phyloP scores from a whole-genome alignment of 176 grass and related monocot genomes.

The Paspalum notatum region DNA sequence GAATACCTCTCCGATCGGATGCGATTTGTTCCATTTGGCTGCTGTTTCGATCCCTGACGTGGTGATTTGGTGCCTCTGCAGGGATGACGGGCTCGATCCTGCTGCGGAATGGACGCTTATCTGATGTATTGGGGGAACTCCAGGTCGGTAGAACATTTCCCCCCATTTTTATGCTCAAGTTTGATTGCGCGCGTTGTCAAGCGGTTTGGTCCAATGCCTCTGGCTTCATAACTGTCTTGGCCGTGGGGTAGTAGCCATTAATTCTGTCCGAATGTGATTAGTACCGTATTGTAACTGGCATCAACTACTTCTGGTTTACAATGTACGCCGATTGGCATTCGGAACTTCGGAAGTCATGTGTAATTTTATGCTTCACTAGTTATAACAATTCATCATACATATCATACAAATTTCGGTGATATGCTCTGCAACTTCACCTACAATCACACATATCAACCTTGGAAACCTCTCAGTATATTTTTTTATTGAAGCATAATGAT shows the following conservation, averaged over 20 bases:
- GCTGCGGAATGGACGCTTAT: constrained; percentile 78
- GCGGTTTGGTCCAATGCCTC: neutral
- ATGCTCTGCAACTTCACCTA: constrained; percentile 15
- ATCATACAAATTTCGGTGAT: neutral
- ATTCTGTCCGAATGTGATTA: neutral
- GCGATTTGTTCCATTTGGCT: constrained; percentile 11
- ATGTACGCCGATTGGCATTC: neutral
- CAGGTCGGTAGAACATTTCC: constrained; percentile 51
- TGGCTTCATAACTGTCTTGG: neutral
- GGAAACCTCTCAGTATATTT: neutral
- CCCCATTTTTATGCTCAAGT: constrained; percentile 4
- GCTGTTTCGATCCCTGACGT: constrained; percentile 8
- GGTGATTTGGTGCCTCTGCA: constrained; percentile 28
- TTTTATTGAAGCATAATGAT: constrained; percentile 20
- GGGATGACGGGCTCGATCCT: constrained; percentile 86
- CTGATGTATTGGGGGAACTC: constrained; percentile 80
- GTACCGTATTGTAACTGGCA: neutral
- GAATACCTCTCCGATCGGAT: neutral
- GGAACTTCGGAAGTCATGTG: neutral
- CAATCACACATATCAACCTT: neutral
- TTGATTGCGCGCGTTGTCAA: neutral
- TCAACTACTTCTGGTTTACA: neutral
- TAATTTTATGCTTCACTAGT: constrained; percentile 23
- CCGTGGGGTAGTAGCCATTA: neutral
- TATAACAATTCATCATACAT: neutral